A percentile compares a stretch with the other conserved stretches of the same genome.
These are phyloP conservation scores for Rheum nobile DNA, from an alignment of 148 eudicot genomes.

Conservation along the genomic window DNA sequence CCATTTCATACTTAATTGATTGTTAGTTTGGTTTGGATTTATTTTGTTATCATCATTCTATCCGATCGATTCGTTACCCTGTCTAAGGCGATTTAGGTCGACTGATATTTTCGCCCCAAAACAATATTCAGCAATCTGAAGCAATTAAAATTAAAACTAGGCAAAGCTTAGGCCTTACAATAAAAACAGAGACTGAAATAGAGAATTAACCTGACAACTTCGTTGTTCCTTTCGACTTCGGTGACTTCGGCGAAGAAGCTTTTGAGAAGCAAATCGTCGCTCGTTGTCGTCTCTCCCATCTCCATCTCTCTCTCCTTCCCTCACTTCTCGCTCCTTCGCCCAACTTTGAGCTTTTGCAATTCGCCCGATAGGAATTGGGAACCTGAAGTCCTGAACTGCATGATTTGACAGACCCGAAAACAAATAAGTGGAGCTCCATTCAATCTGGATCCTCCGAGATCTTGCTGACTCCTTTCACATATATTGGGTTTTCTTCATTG, in stretches of 20 bases:
- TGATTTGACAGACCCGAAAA: neutral
- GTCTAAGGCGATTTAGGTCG: too few species aligned
- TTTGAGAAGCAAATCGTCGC: slow-evolving; percentile 72
- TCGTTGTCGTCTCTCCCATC: slow-evolving; percentile 45
- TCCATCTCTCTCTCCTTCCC: too few species aligned
- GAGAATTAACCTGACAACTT: slow-evolving; percentile 53
- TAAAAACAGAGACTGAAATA: neutral
- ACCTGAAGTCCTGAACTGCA: neutral
- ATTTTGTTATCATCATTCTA: too few species aligned
- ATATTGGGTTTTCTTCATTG: neutral
- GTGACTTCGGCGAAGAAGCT: slow-evolving; percentile 82
- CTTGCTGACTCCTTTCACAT: neutral
- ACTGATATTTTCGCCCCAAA: too few species aligned
- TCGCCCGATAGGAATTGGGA: neutral
- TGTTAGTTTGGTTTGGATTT: too few species aligned
- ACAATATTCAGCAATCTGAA: neutral
- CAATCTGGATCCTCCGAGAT: neutral
- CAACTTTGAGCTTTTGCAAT: neutral
- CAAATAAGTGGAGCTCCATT: neutral
- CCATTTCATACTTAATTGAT: too few species aligned
- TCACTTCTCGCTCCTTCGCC: neutral
- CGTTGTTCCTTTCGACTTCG: slow-evolving; percentile 89
- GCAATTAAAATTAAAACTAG: neutral
- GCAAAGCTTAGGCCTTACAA: neutral
- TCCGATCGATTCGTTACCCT: too few species aligned